Base-by-base conservation (phyloP, 345 rosid genomes). In the Eucalyptus tenuipes region DNA sequence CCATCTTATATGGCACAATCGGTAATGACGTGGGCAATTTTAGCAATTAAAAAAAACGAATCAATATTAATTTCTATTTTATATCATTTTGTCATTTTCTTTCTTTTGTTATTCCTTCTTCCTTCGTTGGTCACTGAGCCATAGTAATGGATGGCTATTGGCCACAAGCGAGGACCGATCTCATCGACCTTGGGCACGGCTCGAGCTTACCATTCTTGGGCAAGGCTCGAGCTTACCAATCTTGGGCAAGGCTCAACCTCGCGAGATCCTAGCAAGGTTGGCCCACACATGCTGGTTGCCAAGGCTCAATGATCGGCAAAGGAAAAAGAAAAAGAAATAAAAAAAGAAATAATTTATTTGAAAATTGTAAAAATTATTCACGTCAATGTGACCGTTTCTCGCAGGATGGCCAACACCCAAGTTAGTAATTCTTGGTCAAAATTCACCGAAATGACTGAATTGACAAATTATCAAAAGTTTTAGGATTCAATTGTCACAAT, bases 201-300 rank as follows among this genome's bases (percentile, higher is more conserved):
- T 55, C 13, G 13, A 55, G 27, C 61, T 55, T 55, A 24, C 13
- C 29, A 24, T 0, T 22, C 29, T 24, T 24, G 27, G 61, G 3
- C 29, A 24, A 55, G 27, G 61, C 61, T 55, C 13, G 13, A 55
- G 27, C 61, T 55, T 55, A 24, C 13, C 29, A 24, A 0, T 22
- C 29, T 24, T 24, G 27, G 12, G 13, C 29, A 55, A 55, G 61
- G 61, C 12, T 25, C 27, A 4, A 25, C 29, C 61, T 55, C 0
- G 1, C 3, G 0, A 22, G 29, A 55, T 22, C 29, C 61, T 25
- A 55, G 29, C 13, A 0, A 55, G 3, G 61, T 24, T 1, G 7
- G 61, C 29, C 61, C 29, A 22, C 29, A 25, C 61, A 22, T 55
- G 29, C 6, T 22, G 0, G 13, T 55, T 55, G 61, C 27, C 61